Evolutionary conservation across 768 basidiomycete genomes (phyloP), one percentile per base, ranked within the genome.

Genomic region (Hericium coralloides): DNA sequence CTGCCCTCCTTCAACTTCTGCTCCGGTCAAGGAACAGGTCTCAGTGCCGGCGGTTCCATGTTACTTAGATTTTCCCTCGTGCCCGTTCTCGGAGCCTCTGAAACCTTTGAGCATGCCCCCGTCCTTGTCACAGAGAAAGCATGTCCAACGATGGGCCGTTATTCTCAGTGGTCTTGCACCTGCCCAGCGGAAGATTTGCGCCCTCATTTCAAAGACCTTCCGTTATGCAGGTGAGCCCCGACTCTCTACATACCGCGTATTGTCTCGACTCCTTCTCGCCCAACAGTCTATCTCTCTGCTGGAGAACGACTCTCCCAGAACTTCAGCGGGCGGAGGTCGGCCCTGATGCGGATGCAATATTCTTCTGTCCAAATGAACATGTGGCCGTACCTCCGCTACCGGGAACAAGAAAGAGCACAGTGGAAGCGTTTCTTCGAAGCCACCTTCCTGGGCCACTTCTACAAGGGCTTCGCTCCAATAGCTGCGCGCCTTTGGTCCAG

Each of bases 351-450:
- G 50, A 57, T 68, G 48, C 65, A 67, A 12, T 70, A 79, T 36
- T 37, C 26, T 12, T 61, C 67, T 77, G 15, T 68, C 57, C 20
- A 76, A 69, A 80, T 76, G 1, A 82, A 89, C 60, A 72, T 85
- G 65, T 91, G 89, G 89, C 85, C 87, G 7, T 89, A 89, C 66
- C 73, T 89, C 37, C 68, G 68, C 25, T 63, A 71, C 20, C 79
- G 87, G n/a, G 63, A 72, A 57, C 59, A 63, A 12, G 85, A 88
- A 65, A 62, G 66, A 58, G 0, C 57, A 55, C 17, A 73, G 79
- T 41, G 74, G 69, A 54, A 55, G 56, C 3, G 60, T 63, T n/a
- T 85, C n/a, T 50, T 80, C 63, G 60, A 68, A 9, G 56, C 58
- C 12, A 82, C 83, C 6, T 85, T 87, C 67, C 66, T 89, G 22